Percentiles rank a stretch among this genome's conserved stretches.
Evolutionary conservation across 495 filamentous ascomycete species (phyloP).

Genomic region (Xylaria venustula): DNA sequence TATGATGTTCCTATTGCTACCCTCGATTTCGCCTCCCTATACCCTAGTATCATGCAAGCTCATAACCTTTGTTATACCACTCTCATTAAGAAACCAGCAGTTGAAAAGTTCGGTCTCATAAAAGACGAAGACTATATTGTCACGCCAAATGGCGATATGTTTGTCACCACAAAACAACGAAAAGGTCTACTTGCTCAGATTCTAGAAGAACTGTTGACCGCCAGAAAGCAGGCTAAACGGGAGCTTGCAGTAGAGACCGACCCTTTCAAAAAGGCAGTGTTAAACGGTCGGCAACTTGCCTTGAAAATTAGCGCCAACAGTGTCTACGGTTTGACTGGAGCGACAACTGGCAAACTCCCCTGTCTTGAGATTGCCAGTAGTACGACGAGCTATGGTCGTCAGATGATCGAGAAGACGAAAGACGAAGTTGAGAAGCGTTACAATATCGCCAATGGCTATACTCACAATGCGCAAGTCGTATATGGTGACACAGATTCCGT

Average conservation of each 20-base stretch:
- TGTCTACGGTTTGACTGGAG: slow-evolving; percentile 96
- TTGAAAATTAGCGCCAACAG: slow-evolving; percentile 97
- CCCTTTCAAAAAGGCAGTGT: slow-evolving; percentile 93
- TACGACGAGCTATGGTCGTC: slow-evolving; percentile 90
- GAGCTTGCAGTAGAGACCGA: slow-evolving; percentile 91
- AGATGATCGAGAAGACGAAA: slow-evolving; percentile 99
- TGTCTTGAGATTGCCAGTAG: slow-evolving; percentile 95
- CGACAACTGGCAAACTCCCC: slow-evolving; percentile 91
- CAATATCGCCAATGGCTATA: slow-evolving; percentile 89
- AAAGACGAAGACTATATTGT: slow-evolving; percentile 95
- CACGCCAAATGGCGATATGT: slow-evolving; percentile 91
- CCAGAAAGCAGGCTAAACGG: slow-evolving; percentile 89
- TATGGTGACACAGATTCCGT: slow-evolving; percentile 99
- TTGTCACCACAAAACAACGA: slow-evolving; percentile 80
- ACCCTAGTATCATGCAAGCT: slow-evolving; percentile 97
- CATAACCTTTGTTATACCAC: slow-evolving; percentile 99
- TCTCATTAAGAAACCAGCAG: slow-evolving; percentile 72
- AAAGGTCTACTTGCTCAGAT: slow-evolving; percentile 95
- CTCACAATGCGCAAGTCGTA: slow-evolving; percentile 91
- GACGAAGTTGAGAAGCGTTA: slow-evolving; percentile 86
- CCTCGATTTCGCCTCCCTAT: slow-evolving; percentile 97
- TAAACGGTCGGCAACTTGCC: slow-evolving; percentile 96
- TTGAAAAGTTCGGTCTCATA: slow-evolving; percentile 68
- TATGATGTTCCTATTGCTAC: slow-evolving; percentile 94
- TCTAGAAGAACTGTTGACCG: slow-evolving; percentile 84